Evolutionary conservation across 257 asterid species (phyloP).

Genomic region (Nicotiana benthamiana): DNA sequence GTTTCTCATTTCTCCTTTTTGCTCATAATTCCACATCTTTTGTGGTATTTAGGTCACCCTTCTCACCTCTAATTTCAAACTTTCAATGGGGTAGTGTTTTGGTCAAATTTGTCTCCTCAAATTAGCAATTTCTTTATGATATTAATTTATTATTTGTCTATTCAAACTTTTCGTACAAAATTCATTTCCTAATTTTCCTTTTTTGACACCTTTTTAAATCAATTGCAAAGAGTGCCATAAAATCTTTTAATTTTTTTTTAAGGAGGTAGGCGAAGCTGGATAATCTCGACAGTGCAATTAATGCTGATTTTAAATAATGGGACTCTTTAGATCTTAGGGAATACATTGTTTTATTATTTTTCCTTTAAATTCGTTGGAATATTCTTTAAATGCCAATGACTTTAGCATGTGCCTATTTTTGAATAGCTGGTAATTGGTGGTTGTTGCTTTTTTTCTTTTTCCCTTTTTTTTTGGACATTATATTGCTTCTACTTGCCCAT

Average conservation of each 20-base stretch:
- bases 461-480: background rate
- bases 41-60: background rate
- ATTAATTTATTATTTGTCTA: background rate
- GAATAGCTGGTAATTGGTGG: background rate
- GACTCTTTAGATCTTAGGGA: background rate
- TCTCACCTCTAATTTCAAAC: background rate
- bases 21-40: background rate
- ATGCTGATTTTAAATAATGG: background rate
- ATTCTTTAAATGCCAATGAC: constrained; percentile 1
- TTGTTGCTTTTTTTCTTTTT: background rate
- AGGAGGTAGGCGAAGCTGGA: background rate
- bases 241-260: background rate
- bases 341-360: background rate
- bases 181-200: background rate
- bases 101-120: constrained; percentile 5
- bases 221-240: background rate
- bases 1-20: background rate
- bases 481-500: background rate
- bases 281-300: background rate
- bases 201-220: background rate
- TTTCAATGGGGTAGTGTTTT: background rate
- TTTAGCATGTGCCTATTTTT: constrained; percentile 3
- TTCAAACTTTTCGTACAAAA: background rate
- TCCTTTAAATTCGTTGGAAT: background rate
- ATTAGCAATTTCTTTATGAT: background rate